Evolutionary conservation across 306 rosid genomes (phyloP), one percentile per base, ranked within the genome.

Genomic region (Pyrus betulifolia): DNA sequence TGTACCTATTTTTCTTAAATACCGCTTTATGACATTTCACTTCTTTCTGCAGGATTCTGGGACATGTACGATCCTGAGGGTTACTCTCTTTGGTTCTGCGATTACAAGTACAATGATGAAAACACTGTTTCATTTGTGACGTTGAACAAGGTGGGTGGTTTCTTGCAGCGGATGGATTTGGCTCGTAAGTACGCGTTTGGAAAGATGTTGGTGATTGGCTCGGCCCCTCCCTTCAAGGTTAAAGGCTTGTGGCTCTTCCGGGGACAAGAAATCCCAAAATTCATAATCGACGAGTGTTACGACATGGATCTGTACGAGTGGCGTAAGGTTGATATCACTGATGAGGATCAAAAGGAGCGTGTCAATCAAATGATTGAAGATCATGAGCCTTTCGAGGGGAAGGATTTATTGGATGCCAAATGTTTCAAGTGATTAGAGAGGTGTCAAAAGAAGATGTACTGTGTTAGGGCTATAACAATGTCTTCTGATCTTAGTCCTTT

Each of bases 61-160:
- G 96, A 90, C 86, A 92, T 92, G 96, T 92, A 90, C 55, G 97
- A 92, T 81, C 96, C 97, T 2, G 96, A 92, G 82, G 96, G 97
- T n/a, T 92, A 86, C 78, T 90, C 97, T 78, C 93, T 92, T 3
- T 90, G 96, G 97, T 90, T 92, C 78, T 88, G 93, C 77, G 83
- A 88, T 57, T 92, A 90, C 88, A 90, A 90, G 78, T 90, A 90
- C 91, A 85, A 90, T 1, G 85, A 92, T 4, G 97, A 92, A 86
- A 92, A 87, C 30, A 90, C 89, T 0, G 96, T 92, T 59, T 87
- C 96, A 35, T 92, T 81, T 10, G 97, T 92, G 85, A 92, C 97
- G 23, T 46, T 88, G 81, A 92, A 90, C 91, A 83, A 90, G 84
- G 93, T 90, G 7, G 71, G 96, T 18, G 96, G 97, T 54, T 92